Evolutionary conservation across 2,329 filamentous ascomycete species (phyloP), one percentile per base, ranked within the genome.

Genomic region (Alternaria arbusti): DNA sequence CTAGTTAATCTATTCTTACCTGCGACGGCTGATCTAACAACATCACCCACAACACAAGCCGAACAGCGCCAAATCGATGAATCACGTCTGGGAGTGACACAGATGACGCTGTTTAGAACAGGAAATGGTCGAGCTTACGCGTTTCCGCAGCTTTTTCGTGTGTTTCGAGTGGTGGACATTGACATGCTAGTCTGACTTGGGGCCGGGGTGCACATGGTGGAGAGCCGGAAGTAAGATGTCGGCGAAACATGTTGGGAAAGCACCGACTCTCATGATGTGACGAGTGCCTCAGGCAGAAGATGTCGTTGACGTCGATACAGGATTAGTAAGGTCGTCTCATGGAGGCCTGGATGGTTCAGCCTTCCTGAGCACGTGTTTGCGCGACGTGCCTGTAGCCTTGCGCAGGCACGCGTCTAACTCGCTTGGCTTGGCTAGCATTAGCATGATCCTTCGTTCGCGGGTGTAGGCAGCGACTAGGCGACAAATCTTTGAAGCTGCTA

Each of bases 191-290:
- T 47, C 63, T 40, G 26, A n/a, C 26, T 55, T 65, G 52, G 47
- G 62, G 17, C 61, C 66, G 68, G 69, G 51, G 50, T 64, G 43
- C 28, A 61, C 23, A 59, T 65, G 52, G 66, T 66, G 75, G 76
- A 78, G 76, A 78, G 76, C 76, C 76, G 74, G 63, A 47, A 55
- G 55, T 57, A 32, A 62, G 47, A 70, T 65, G 65, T 76, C 75
- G 75, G 74, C 64, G 65, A 67, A 71, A 72, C 62, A 55, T 11
- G 25, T 50, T 28, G n/a, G n/a, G 47, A 25, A 68, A 72, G 50
- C 63, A 30, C 73, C 71, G 73, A 73, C 58, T 40, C 60, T 20
- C 17, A 40, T 57, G 15, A 40, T 20, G 30, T 22, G 11, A 40
- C 32, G 36, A 25, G 11, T 49, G 57, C 44, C 49, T 46, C 32